A percentile compares a stretch with the other conserved stretches of the same genome.
Conservation (phyloP, 1,284 basidiomycete species). For the Filobasidium uniguttulatum region DNA sequence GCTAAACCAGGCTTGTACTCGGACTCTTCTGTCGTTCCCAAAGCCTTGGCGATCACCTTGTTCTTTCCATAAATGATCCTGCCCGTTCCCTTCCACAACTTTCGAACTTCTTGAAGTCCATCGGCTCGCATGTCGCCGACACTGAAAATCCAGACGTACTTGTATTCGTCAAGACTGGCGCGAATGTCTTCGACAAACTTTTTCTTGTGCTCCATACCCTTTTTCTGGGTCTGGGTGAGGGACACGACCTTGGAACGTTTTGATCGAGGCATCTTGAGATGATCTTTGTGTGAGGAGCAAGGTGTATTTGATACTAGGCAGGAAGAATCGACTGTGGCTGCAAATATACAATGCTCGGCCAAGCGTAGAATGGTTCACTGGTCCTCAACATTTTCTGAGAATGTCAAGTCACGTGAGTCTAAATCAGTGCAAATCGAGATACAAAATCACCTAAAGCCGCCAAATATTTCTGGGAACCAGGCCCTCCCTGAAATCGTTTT, state of each 20-base stretch:
- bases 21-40: constrained; percentile 76
- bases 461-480: too few relatives aligned
- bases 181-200: constrained; percentile 67
- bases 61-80: constrained; percentile 87
- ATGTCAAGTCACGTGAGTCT: too few relatives aligned
- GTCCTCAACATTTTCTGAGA: too few relatives aligned
- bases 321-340: too few relatives aligned
- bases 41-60: constrained; percentile 87
- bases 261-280: constrained; percentile 70
- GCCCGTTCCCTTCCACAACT: constrained; percentile 81
- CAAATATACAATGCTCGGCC: too few relatives aligned
- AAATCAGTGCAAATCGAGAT: too few relatives aligned
- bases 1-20: constrained; percentile 71
- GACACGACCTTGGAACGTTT: constrained; percentile 64
- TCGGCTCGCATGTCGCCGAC: constrained; percentile 91
- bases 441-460: too few relatives aligned
- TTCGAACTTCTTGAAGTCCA: constrained; percentile 83
- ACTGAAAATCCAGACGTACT: constrained; percentile 88
- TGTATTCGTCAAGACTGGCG: constrained; percentile 56
- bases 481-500: too few relatives aligned
- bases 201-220: constrained; percentile 57
- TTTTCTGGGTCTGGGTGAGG: constrained; percentile 44
- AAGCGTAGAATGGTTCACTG: too few relatives aligned
- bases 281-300: too few relatives aligned
- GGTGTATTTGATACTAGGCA: too few relatives aligned